A percentile compares a stretch with the other conserved stretches of the same genome.
Conservation (phyloP, 2,329 filamentous ascomycete genomes). For the Grosmannia clavigera region DNA sequence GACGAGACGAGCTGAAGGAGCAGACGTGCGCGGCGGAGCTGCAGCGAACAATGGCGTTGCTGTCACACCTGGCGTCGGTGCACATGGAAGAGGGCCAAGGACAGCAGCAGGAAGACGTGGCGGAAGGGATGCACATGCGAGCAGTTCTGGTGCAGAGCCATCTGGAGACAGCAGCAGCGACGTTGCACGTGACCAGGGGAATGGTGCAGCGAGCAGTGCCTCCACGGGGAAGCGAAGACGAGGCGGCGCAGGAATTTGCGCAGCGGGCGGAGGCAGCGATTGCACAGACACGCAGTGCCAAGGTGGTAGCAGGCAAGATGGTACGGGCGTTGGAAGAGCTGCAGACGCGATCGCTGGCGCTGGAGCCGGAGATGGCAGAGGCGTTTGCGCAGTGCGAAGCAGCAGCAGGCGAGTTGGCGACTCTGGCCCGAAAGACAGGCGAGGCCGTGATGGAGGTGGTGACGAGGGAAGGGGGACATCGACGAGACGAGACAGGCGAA, state of each 20-base stretch:
- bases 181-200: slow-evolving; percentile 48
- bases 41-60: slow-evolving; percentile 70
- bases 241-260: slow-evolving; percentile 52
- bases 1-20: slow-evolving; percentile 76
- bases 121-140: slow-evolving; percentile 69
- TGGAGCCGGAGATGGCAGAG: slow-evolving; percentile 53
- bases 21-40: slow-evolving; percentile 71
- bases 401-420: slow-evolving; percentile 51
- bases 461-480: slow-evolving; percentile 47
- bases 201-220: slow-evolving; percentile 57
- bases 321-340: slow-evolving; percentile 67
- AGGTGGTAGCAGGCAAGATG: slow-evolving; percentile 71
- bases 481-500: slow-evolving; percentile 23
- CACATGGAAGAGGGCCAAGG: slow-evolving; percentile 35
- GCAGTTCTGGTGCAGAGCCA: slow-evolving; percentile 66
- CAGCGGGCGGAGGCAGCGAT: slow-evolving; percentile 61
- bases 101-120: slow-evolving; percentile 51
- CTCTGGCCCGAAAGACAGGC: slow-evolving; percentile 55
- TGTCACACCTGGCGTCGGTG: slow-evolving; percentile 75
- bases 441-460: slow-evolving; percentile 53
- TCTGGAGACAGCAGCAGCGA: slow-evolving; percentile 63
- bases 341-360: slow-evolving; percentile 59
- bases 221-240: slow-evolving; percentile 47
- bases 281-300: slow-evolving; percentile 66
- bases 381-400: slow-evolving; percentile 59